Base-by-base conservation (phyloP, 805 yeast genomes). In the Hanseniaspora singularis region DNA sequence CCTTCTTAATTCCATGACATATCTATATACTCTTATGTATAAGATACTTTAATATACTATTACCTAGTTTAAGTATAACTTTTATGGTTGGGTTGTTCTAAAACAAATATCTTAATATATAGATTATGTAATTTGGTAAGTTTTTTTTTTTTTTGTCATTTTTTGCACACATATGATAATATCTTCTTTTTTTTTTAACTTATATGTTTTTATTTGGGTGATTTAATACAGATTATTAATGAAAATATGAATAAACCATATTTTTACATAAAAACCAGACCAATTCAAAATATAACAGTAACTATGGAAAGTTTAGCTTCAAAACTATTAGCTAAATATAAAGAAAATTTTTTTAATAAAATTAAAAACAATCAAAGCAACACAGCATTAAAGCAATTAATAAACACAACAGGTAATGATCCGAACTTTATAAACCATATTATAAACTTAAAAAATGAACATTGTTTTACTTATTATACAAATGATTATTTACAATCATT, bases 301-400 rank as follows among this genome's bases (percentile, higher is more conserved):
- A 26, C 28, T 26, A 26, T 8, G 11, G 28, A 26, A 26, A 26
- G 11, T 8, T 11, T 26, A 26, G 10, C 28, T 26, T 26, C 28
- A 26, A 26, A 41, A 16, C 32, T 41, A 18, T 33, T 41, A 26
- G 46, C 46, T 3, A 41, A 41, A 33, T 41, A 41, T n/a, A 41
- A 41, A 15, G 32, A 33, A 18, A 19, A 15, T 26, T 23, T 33
- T 8, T 26, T 41, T 12, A 27, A 26, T 10, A 41, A 41, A 26
- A 16, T 41, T 6, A 33, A 26, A 11, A 19, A 33, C 12, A 41
- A 33, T 14, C 19, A 41, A 8, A 19, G 20, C 3, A 41, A 32
- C n/a, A 7, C 26, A 4, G 39, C 26, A 15, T 9, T 33, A n/a
- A n/a, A 16, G 3, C 16, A 27, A 14, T 19, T 33, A 4, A 24